Evolutionary conservation across 2,329 filamentous ascomycete species (phyloP).

Genomic region (Camillea tinctor): DNA sequence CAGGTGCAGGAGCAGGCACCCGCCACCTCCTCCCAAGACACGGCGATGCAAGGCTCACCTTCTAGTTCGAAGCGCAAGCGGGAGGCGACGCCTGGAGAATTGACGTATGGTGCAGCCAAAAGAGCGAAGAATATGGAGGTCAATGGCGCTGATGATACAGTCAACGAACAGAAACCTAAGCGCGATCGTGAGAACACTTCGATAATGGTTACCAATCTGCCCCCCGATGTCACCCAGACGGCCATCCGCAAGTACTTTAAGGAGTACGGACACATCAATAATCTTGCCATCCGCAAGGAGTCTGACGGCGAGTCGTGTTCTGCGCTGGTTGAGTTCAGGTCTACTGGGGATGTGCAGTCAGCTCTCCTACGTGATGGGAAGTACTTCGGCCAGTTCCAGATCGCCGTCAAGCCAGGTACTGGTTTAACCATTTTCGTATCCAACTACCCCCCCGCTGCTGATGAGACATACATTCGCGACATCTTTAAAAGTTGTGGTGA

Average conservation of each 20-base stretch:
- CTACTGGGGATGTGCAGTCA: slow-evolving; percentile 74
- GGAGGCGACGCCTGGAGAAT: slow-evolving; percentile 52
- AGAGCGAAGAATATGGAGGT: slow-evolving; percentile 56
- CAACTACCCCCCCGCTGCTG: slow-evolving; percentile 79
- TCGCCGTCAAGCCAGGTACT: slow-evolving; percentile 72
- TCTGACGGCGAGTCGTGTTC: slow-evolving; percentile 59
- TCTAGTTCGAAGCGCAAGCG: slow-evolving; percentile 70
- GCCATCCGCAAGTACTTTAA: slow-evolving; percentile 87
- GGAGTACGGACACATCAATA: slow-evolving; percentile 82
- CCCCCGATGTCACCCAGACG: slow-evolving; percentile 64
- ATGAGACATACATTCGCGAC: slow-evolving; percentile 66
- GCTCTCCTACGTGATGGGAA: slow-evolving; percentile 82
- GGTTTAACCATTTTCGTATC: slow-evolving; percentile 84
- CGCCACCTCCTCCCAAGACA: slow-evolving; percentile 25
- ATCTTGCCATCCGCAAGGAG: slow-evolving; percentile 67
- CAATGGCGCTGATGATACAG: slow-evolving; percentile 30
- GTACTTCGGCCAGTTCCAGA: slow-evolving; percentile 68
- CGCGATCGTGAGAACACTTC: slow-evolving; percentile 90
- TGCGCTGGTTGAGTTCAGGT: slow-evolving; percentile 82
- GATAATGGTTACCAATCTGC: slow-evolving; percentile 76
- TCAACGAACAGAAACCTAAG: slow-evolving; percentile 51
- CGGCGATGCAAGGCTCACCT: slow-evolving; percentile 35
- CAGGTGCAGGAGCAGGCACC: slow-evolving; percentile 36
- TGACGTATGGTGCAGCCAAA: slow-evolving; percentile 59
- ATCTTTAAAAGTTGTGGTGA: slow-evolving; percentile 76